Evolutionary conservation across 2,329 filamentous ascomycete species (phyloP), one percentile per base, ranked within the genome.

Genomic region (Fusarium pininemorale): DNA sequence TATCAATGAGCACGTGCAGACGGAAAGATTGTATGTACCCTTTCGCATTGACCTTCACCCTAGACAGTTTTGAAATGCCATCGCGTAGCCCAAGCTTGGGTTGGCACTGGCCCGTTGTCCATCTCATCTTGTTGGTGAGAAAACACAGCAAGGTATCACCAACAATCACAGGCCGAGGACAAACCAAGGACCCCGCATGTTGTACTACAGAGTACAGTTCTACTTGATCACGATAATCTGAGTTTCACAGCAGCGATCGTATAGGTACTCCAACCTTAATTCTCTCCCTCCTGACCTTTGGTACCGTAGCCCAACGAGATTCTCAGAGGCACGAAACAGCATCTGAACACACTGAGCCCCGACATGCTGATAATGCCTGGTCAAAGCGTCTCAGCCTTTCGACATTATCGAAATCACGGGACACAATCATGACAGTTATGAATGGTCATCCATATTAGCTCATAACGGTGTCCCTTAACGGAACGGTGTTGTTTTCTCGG

Each of bases 401-500:
- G 48, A 68, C 69, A 77, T 76, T 64, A 56, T 61, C 44, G 66
- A 56, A 60, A 76, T 76, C 77, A 79, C 70, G 66, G 71, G 74
- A 72, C 69, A 70, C 56, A 62, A 20, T 24, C 45, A 37, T 53
- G 54, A 44, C 45, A 38, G 65, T 75, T 75, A 71, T 55, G 61
- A 62, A 72, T 70, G 63, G 58, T 47, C n/a, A 65, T 39, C 20
- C 66, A 66, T 59, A 54, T 48, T 42, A 32, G 71, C 69, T 75
- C 74, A 73, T 75, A 71, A 79, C 70, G 70, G 66, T 66, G 42
- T 54, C 59, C 63, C 59, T 59, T 38, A 60, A 72, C 64, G 41
- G 72, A 75, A 77, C 70, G 74, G 77, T 75, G 69, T 78, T 79
- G 77, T 79, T 79, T 77, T 77, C 77, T 79, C 77, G 64, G 53